Base-by-base conservation (phyloP, 257 asterid species). In the Thymus quinquecostatus region DNA sequence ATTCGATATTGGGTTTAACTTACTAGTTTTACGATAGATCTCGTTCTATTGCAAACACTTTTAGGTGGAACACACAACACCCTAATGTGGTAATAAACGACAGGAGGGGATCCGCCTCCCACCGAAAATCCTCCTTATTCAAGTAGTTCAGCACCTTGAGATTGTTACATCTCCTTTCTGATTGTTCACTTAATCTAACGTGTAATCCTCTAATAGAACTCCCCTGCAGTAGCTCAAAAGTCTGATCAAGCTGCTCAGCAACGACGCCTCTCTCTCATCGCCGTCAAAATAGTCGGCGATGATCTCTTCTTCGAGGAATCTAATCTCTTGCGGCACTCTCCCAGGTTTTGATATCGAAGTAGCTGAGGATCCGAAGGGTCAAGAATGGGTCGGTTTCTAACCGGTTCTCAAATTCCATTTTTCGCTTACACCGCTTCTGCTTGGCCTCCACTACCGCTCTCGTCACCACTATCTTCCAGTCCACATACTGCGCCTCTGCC, bases 151-250 rank as follows among this genome's bases (percentile, higher is more conserved):
- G 51, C 14, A 45, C 78, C 43, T 85, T 93, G 10, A 77, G 10
- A 41, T 63, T 71, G 9, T 71, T 57, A 14, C 64, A 61, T 11
- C 80, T 76, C 40, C 78, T 85, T 3, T 83, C 92, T 0, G 80
- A 58, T 45, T 74, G 81, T 54, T 84, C 90, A 9, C 61, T 12
- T 6, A 61, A n/a, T 38, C 73, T 74, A 41, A 71, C 80, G 40
- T 70, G 58, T 75, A 81, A 12, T 84, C 87, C 34, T 81, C 89
- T 30, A 85, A 90, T 40, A 90, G 53, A 30, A 78, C 81, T 58
- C 82, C 90, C 41, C 97, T 88, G 83, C 93, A 90, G 38, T 88
- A 88, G 75, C 86, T 69, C 78, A 88, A 50, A n/a, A 86, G 76
- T 10, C 96, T 96, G 0, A 86, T 41, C 57, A 88, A 79, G 62